Percentiles rank a stretch among this genome's conserved stretches.
Evolutionary conservation across 176 grass and related monocot species (phyloP).

Genomic region (Tuctoria greenei): DNA sequence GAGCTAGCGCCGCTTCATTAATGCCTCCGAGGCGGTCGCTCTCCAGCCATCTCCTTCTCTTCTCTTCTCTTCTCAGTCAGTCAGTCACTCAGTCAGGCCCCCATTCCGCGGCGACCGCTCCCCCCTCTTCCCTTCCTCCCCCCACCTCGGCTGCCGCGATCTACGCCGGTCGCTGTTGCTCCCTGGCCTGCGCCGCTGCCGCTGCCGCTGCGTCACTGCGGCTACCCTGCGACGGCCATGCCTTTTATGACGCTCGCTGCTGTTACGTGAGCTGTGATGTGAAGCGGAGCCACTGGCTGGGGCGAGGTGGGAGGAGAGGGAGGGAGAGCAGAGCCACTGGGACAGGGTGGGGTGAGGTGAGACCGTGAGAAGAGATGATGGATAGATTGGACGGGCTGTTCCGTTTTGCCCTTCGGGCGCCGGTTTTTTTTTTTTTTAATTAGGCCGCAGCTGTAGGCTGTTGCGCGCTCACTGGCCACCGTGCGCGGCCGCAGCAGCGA

Average conservation of each 20-base stretch:
- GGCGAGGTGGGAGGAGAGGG: background rate
- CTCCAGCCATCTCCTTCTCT: constrained; percentile 50
- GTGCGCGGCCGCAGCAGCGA: constrained; percentile 32
- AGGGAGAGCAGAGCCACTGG: background rate
- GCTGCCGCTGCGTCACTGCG: constrained; percentile 44
- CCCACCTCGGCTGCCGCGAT: constrained; percentile 45
- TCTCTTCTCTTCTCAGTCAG: background rate
- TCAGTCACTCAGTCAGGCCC: constrained; percentile 17
- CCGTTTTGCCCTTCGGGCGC: constrained; percentile 24
- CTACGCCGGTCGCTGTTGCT: constrained; percentile 44
- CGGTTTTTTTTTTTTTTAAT: background rate
- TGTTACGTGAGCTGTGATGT: constrained; percentile 32
- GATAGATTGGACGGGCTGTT: constrained; percentile 34
- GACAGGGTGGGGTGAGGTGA: background rate
- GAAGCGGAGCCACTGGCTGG: background rate
- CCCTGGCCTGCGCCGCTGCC: background rate
- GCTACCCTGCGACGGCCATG: constrained; percentile 40
- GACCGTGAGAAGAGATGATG: background rate
- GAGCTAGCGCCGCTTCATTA: constrained; percentile 41
- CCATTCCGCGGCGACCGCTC: constrained; percentile 38
- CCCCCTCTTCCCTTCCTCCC: background rate
- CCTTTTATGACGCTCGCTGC: constrained; percentile 46
- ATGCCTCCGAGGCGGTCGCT: constrained; percentile 51
- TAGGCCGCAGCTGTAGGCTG: background rate
- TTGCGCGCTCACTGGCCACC: constrained; percentile 36